Base-by-base conservation (phyloP, 768 basidiomycete species). In the Ramaria sp. region DNA sequence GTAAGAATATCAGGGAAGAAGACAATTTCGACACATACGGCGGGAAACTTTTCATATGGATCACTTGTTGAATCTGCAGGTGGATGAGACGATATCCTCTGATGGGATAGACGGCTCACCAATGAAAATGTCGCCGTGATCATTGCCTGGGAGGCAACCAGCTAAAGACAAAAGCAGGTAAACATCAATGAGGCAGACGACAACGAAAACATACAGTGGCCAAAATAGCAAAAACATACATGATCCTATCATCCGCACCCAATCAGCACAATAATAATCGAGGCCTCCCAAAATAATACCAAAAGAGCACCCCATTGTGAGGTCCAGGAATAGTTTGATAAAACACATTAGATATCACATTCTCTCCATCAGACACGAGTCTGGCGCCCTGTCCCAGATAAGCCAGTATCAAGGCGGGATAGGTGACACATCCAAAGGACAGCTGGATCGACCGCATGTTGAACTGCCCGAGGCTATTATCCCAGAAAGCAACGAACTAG, bases 301-400 rank as follows among this genome's bases (percentile, higher is more conserved):
- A 88, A 66, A 79, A 86, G 4, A 86, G 67, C 0, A 71, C 69
- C 0, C 82, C 80, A 54, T 76, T 75, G 3, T 58, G 56, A 0
- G 71, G 67, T 0, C 84, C 84, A 0, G 85, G 85, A 47, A 88
- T 86, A 1, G 80, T 73, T 0, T 70, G 69, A 69, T 84, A 86
- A 65, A 88, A 86, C 2, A 85, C 68, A 60, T 83, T 82, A 0
- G 61, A 12, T 4, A 86, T 62, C 19, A 83, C 75, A 0, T 45
- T 60, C 24, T 75, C 74, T 4, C 79, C 78, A 56, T 81, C 74
- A 2, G 61, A 54, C 58, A 86, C 78, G 38, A 88, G 68, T 2
- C 77, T 72, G 11, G 85, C 80, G 13, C 85, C 85, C 68, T 88
- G 85, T 1, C 85, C 86, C 17, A 88, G 78, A 63, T 88, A 88